These are phyloP conservation scores for Rhodosporidiobolus sp. DNA, from an alignment of 768 basidiomycete species.

Conservation along the genomic window DNA sequence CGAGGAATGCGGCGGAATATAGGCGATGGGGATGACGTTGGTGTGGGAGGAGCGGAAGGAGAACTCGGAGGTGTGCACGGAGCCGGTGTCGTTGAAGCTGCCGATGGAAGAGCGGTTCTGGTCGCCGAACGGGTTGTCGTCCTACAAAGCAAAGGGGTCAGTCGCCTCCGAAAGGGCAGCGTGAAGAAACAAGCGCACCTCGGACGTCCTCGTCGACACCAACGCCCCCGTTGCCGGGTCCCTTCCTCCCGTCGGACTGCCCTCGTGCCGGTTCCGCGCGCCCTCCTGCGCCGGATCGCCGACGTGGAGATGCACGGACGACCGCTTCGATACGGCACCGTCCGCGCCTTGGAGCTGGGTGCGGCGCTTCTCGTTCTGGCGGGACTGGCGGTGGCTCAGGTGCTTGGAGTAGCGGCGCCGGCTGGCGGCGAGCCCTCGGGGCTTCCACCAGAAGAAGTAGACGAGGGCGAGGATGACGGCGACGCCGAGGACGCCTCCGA, in stretches of 20 bases:
- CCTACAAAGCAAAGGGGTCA: background rate
- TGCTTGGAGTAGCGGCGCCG: slow-evolving; percentile 34
- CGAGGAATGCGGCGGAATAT: slow-evolving; percentile 44
- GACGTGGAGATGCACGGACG: slow-evolving; percentile 31
- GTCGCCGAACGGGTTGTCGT: slow-evolving; percentile 43
- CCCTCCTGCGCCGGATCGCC: background rate
- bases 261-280: slow-evolving; percentile 7
- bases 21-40: slow-evolving; percentile 46
- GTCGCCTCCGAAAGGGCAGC: background rate
- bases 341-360: background rate
- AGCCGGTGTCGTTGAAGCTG: slow-evolving; percentile 27
- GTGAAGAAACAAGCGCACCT: background rate
- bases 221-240: slow-evolving; percentile 11
- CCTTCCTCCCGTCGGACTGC: background rate
- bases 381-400: slow-evolving; percentile 24
- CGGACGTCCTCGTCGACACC: slow-evolving; percentile 15
- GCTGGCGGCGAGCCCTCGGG: slow-evolving; percentile 27
- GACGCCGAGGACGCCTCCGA: slow-evolving; percentile 42
- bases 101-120: slow-evolving; percentile 39
- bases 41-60: slow-evolving; percentile 46
- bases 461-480: slow-evolving; percentile 27
- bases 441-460: slow-evolving; percentile 45
- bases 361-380: slow-evolving; percentile 14
- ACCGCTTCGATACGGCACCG: slow-evolving; percentile 20
- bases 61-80: slow-evolving; percentile 40